Evolutionary conservation across 2,329 filamentous ascomycete species (phyloP).

Genomic region (Cladosporium sp.): DNA sequence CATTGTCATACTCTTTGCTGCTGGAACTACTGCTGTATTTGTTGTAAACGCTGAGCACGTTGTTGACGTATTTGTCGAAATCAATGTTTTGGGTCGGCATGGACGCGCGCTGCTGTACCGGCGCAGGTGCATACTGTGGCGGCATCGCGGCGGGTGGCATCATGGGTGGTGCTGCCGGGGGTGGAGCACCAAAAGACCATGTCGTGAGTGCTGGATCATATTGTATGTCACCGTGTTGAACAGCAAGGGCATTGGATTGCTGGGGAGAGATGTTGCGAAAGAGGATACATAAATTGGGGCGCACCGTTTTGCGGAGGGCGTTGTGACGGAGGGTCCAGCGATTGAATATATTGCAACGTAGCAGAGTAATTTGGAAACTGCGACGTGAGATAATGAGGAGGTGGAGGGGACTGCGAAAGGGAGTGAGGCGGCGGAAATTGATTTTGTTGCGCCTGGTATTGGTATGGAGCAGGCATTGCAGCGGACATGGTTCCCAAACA

Average conservation of each 20-base stretch:
- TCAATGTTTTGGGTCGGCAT: neutral
- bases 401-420: neutral
- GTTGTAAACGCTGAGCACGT: neutral
- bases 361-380: too few species aligned
- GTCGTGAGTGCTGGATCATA: neutral
- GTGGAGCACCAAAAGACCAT: neutral
- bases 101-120: neutral
- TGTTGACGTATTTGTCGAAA: neutral
- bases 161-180: neutral
- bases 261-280: neutral
- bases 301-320: neutral
- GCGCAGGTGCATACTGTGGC: neutral
- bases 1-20: neutral
- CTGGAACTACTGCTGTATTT: constrained; percentile 2
- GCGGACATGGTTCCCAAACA: neutral
- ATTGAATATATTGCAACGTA: too few species aligned
- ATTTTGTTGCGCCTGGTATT: neutral
- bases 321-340: neutral
- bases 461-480: neutral
- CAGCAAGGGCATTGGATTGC: neutral
- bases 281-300: neutral
- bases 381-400: too few species aligned
- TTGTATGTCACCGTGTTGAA: neutral
- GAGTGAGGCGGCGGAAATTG: neutral
- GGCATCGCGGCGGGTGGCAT: neutral